phyloP scores from a whole-genome alignment of 495 filamentous ascomycete species.

The Aspergillus homomorphus region DNA sequence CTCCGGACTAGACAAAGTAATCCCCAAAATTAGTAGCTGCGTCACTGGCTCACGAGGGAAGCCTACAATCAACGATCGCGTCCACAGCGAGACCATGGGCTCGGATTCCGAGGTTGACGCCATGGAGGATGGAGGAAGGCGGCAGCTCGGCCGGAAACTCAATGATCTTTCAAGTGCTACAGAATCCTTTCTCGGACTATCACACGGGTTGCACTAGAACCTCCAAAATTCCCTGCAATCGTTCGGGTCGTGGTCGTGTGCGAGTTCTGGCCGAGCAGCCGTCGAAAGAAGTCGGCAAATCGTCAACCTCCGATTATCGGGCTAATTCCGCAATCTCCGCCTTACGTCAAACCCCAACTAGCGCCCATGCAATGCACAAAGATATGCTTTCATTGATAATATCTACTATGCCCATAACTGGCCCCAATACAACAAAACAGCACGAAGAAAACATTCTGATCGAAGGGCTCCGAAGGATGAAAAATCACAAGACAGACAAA shows the following conservation, averaged over 20 bases:
- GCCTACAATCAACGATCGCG: slow-evolving; percentile 44
- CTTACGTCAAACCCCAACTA: slow-evolving; percentile 9
- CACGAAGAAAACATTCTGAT: slow-evolving; percentile 1
- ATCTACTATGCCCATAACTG: slow-evolving; percentile 15
- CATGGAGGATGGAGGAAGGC: slow-evolving; percentile 23
- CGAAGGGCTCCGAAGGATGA: slow-evolving; percentile 4
- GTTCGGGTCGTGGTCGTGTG: background rate
- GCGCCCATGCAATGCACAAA: background rate
- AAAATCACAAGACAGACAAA: slow-evolving; percentile 7
- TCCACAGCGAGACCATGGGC: slow-evolving; percentile 42
- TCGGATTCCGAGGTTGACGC: slow-evolving; percentile 30
- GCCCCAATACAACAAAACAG: slow-evolving; percentile 3
- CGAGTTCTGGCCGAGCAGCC: background rate
- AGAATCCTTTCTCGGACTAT: too few species aligned
- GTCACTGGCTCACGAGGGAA: background rate
- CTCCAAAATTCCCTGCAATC: background rate
- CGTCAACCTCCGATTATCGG: slow-evolving; percentile 16
- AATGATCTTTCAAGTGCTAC: too few species aligned
- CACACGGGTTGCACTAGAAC: too few species aligned
- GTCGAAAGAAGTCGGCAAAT: background rate
- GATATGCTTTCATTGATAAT: slow-evolving; percentile 17
- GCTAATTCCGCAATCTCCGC: slow-evolving; percentile 23
- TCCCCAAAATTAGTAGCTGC: background rate
- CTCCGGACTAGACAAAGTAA: slow-evolving; percentile 61
- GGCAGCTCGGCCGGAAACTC: too few species aligned